Evolutionary conservation across 208 protist species (phyloP), one percentile per base, ranked within the genome.

Genomic region (Acanthamoeba rhysodes): DNA sequence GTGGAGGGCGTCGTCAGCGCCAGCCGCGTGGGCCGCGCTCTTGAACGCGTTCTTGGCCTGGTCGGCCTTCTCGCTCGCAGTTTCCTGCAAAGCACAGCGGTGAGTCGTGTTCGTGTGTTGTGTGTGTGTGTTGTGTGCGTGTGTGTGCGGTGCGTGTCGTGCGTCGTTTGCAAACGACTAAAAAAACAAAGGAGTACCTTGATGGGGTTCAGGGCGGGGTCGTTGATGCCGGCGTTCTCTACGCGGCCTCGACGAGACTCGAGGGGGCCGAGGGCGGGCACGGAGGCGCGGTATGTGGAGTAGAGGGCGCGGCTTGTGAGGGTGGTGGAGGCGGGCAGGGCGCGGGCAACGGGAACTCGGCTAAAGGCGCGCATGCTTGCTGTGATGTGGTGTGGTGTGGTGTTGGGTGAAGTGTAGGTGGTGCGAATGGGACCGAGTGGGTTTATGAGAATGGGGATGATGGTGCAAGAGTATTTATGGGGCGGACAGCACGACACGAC

Each of bases 31-130:
- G 37, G 74, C 74, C 5, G 74, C 74, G 14, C 74, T 82, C 4
- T 53, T 53, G 37, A 82, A 34, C 10, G 74, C 74, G 74, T 82
- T 34, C 74, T 82, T 82, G 37, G 74, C 74, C 74, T 82, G 74
- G 74, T 50, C 74, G 6, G 74, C 34, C 74, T 82, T 82, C 27
- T 41, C 74, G 74, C 37, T 82, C 74, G 55, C n/a, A 24, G 74
- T 37, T 0, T 82, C 74, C 74, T 82, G 37, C 20, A 18, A 32
- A n/a, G 10, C n/a, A 27, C 5, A 82, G 74, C 6, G 50, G 74
- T 82, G 34, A 82, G 74, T 48, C 64, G n/a, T n/a, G n/a, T n/a
- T n/a, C n/a, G n/a, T n/a, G n/a, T n/a, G n/a, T n/a, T n/a, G n/a
- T n/a, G n/a, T n/a, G 9, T 57, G 50, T 14, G 50, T 57, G 50